Evolutionary conservation across 1,284 basidiomycete genomes (phyloP).

Genomic region (Cryptococcus sp.): DNA sequence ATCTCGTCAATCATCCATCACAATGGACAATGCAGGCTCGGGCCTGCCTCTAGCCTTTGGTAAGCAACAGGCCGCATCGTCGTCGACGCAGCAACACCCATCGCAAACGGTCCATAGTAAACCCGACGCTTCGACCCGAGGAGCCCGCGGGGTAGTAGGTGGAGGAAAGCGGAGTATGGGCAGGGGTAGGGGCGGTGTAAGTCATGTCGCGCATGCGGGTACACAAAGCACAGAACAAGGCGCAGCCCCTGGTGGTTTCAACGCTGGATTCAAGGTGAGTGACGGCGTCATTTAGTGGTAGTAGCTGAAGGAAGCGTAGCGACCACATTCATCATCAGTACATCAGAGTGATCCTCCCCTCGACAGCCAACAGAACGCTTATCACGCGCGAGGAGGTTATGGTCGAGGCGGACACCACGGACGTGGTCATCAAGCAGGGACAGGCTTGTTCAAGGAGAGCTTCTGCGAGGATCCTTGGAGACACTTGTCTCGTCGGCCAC

Average conservation of each 20-base stretch:
- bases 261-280: too few species aligned
- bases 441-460: constrained; percentile 38
- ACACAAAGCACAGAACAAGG: neutral
- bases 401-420: constrained; percentile 13
- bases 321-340: neutral
- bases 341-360: neutral
- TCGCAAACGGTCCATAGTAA: neutral
- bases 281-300: too few species aligned
- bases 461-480: constrained; percentile 46
- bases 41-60: constrained; percentile 42
- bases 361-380: neutral
- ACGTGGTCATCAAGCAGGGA: neutral
- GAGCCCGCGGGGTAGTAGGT: constrained; percentile 36
- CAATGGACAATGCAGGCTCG: constrained; percentile 29
- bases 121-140: constrained; percentile 12
- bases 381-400: neutral
- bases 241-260: too few species aligned
- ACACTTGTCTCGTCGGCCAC: constrained; percentile 3
- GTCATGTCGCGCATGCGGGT: neutral
- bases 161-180: constrained; percentile 26
- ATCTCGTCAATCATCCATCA: constrained; percentile 1
- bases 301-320: neutral
- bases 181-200: constrained; percentile 20
- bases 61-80: constrained; percentile 18
- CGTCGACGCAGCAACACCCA: constrained; percentile 10